Percentiles rank a stretch among this genome's conserved stretches.
Conservation (phyloP, 345 rosid genomes). For the Triadica sebifera region DNA sequence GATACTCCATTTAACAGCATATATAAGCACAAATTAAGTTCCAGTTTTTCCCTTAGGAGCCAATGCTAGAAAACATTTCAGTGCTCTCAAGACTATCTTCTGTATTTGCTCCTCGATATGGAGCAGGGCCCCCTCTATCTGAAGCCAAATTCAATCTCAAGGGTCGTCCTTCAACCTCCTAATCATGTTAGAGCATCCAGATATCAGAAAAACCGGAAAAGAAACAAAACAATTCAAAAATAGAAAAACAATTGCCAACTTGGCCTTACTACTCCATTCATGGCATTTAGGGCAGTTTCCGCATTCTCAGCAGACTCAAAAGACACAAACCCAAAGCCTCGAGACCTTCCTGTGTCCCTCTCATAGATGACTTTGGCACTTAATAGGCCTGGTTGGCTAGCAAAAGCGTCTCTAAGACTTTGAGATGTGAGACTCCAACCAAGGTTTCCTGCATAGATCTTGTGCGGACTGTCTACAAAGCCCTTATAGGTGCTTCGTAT, state of each 20-base stretch:
- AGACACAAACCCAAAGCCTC: conserved; percentile 83
- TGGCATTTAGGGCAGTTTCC: conserved; percentile 52
- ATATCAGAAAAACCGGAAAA: conserved; percentile 7
- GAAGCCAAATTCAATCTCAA: conserved; percentile 67
- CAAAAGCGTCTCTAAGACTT: conserved; percentile 69
- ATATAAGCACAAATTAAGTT: background rate
- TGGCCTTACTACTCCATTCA: conserved; percentile 76
- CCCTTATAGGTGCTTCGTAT: conserved; percentile 48
- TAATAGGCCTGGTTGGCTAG: conserved; percentile 59
- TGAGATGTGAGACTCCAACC: conserved; percentile 78
- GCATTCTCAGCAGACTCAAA: conserved; percentile 66
- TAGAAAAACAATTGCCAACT: background rate
- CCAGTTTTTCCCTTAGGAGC: conserved; percentile 30
- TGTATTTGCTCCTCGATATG: conserved; percentile 23
- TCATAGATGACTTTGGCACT: conserved; percentile 84
- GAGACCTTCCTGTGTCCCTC: conserved; percentile 66
- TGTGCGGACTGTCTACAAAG: conserved; percentile 75
- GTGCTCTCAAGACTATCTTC: conserved; percentile 40
- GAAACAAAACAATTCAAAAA: background rate
- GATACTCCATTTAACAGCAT: background rate
- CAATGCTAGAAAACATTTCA: conserved; percentile 48
- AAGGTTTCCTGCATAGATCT: conserved; percentile 89
- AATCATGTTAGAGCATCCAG: conserved; percentile 12
- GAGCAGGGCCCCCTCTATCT: conserved; percentile 41
- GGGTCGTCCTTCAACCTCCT: conserved; percentile 95